Base-by-base conservation (phyloP, 164 flowering plant species). In the Kingdonia uniflora region DNA sequence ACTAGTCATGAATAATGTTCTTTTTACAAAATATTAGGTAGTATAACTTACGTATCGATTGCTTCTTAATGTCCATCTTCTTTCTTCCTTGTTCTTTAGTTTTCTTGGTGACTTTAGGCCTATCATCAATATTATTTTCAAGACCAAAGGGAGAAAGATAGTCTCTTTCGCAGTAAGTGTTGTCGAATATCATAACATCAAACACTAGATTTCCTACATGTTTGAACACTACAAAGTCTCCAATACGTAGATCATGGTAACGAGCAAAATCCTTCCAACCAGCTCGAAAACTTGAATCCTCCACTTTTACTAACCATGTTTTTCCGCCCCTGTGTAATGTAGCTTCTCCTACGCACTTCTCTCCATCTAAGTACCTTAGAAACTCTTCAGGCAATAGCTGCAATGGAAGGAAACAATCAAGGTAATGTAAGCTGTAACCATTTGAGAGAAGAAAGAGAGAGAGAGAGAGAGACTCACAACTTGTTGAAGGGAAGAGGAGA, bases 161-260 rank as follows among this genome's bases (percentile, higher is more conserved):
- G 11, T 2, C 22, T 44, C 20, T 44, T 19, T 44, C 48, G n/a
- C 48, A 44, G 11, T n/a, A 19, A 44, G 19, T 16, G 10, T 12
- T 5, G 20, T 44, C 48, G n/a, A 44, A 44, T 11, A 44, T 11
- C 19, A 4, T 2, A 44, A 44, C 48, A 19, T 44, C 11, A 10
- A 44, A 44, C 6, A 17, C 20, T 17, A 44, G 20, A 44, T 5
- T 19, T 16, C 48, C 48, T 44, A 16, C 22, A 19, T 44, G 48
- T 44, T 44, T 44, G 48, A 44, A 44, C 19, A 44, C 21, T 17
- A 44, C 19, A 10, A 44, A 44, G 20, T 44, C 48, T 19, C 48
- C 48, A 16, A 1, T 17, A 15, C 19, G 6, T 16, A 44, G 21
- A 44, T 44, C 48, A 44, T 44, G 20, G 19, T 12, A 12, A 13